These are phyloP conservation scores for Hsuehochloa calcarea DNA, from an alignment of 176 grass and related monocot genomes.

Conservation along the genomic window DNA sequence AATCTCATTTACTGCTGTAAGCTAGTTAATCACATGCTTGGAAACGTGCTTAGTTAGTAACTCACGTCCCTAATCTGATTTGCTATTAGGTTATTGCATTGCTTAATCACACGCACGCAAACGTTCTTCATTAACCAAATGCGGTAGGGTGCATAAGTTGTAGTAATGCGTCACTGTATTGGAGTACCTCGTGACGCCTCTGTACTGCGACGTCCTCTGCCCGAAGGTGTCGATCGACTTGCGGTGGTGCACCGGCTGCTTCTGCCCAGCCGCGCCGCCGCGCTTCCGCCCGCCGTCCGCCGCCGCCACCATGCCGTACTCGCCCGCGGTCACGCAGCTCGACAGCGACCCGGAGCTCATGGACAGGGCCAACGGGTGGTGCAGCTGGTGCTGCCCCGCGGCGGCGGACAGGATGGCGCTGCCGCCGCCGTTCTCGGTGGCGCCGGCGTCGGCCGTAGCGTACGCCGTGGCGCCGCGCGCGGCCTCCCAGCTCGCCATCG, in stretches of 20 bases:
- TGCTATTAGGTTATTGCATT: not conserved
- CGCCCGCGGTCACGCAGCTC: slow-evolving; percentile 56
- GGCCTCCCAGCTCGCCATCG: slow-evolving; percentile 48
- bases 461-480: slow-evolving; percentile 21
- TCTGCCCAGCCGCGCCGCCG: slow-evolving; percentile 50
- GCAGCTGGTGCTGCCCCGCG: slow-evolving; percentile 12
- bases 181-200: slow-evolving; percentile 95
- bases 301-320: slow-evolving; percentile 20
- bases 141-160: not conserved
- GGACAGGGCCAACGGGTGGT: slow-evolving; percentile 72
- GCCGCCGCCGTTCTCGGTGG: not conserved
- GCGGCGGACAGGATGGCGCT: not conserved
- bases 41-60: not conserved
- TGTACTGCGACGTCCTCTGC: slow-evolving; percentile 94
- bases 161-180: not conserved
- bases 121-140: not conserved
- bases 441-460: not conserved
- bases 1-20: not conserved
- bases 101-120: not conserved
- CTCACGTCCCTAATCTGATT: not conserved
- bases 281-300: slow-evolving; percentile 69
- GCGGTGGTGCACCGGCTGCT: slow-evolving; percentile 94
- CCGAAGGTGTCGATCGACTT: slow-evolving; percentile 99
- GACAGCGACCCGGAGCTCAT: slow-evolving; percentile 89
- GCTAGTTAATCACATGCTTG: not conserved